These are phyloP conservation scores for Sanghuangporus weigelae DNA, from an alignment of 1,284 basidiomycete species.

Conservation along the genomic window DNA sequence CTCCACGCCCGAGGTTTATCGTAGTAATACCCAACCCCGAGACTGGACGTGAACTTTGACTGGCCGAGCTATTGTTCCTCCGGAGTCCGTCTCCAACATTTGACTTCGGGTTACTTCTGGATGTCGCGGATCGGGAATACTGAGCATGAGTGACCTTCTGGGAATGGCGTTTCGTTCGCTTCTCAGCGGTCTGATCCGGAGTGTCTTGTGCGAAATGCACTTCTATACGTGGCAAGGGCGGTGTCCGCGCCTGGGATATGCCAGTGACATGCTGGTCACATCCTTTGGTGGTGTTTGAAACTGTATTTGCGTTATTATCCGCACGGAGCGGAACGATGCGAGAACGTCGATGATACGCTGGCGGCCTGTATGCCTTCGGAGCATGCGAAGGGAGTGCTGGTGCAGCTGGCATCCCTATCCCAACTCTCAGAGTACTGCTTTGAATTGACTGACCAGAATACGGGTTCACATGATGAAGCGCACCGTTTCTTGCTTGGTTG, in stretches of 20 bases:
- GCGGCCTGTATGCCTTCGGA: not conserved
- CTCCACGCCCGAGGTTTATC: not conserved
- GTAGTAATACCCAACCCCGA: constrained; percentile 8
- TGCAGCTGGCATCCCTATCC: not conserved
- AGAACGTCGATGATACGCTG: not conserved
- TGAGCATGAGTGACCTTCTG: not conserved
- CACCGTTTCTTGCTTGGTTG: too few relatives aligned
- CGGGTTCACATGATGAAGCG: not conserved
- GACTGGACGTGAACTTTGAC: not conserved
- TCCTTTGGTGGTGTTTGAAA: not conserved
- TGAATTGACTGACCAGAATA: not conserved
- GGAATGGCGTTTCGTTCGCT: not conserved
- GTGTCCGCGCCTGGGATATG: not conserved
- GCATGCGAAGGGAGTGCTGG: not conserved
- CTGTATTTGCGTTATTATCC: not conserved
- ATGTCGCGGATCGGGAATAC: not conserved
- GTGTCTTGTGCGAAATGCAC: not conserved
- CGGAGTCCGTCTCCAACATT: not conserved
- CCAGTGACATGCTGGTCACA: not conserved
- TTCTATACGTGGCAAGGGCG: not conserved
- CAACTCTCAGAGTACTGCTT: not conserved
- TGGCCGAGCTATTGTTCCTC: not conserved
- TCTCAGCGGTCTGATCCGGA: not conserved
- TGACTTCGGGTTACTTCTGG: not conserved
- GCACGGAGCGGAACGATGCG: not conserved